Conservation (phyloP, 495 filamentous ascomycete species). For the Penicillium flavigenum region DNA sequence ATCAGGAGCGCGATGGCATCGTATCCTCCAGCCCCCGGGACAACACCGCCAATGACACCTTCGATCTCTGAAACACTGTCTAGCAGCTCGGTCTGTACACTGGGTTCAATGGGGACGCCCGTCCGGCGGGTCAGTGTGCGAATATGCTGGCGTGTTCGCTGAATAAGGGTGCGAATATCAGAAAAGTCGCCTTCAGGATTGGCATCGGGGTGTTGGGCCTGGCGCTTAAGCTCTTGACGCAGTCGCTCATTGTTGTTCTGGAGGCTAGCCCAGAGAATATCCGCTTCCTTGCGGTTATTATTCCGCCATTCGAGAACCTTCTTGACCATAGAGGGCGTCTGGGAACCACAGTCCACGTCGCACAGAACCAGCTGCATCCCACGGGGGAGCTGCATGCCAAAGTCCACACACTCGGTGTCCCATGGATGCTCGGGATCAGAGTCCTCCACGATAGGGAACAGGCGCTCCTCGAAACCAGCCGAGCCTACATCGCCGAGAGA, state of each 20-base stretch:
- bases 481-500: constrained; percentile 61
- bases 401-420: constrained; percentile 73
- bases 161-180: constrained; percentile 44
- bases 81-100: constrained; percentile 77
- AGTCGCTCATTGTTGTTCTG: constrained; percentile 74
- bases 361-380: constrained; percentile 81
- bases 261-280: constrained; percentile 66
- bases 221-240: constrained; percentile 56
- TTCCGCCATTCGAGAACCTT: constrained; percentile 81
- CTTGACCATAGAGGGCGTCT: constrained; percentile 94
- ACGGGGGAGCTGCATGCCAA: constrained; percentile 60
- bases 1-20: constrained; percentile 86
- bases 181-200: constrained; percentile 32
- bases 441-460: constrained; percentile 66
- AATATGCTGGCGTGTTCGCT: constrained; percentile 59
- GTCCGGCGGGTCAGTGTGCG: constrained; percentile 71
- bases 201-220: constrained; percentile 36
- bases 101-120: constrained; percentile 87
- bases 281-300: constrained; percentile 62
- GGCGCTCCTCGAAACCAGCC: constrained; percentile 60
- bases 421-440: constrained; percentile 53
- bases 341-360: constrained; percentile 91
- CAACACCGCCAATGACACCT: constrained; percentile 87
- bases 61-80: constrained; percentile 69
- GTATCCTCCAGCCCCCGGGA: constrained; percentile 91